Conservation (phyloP, 768 basidiomycete species). For the Suillus variegatus region DNA sequence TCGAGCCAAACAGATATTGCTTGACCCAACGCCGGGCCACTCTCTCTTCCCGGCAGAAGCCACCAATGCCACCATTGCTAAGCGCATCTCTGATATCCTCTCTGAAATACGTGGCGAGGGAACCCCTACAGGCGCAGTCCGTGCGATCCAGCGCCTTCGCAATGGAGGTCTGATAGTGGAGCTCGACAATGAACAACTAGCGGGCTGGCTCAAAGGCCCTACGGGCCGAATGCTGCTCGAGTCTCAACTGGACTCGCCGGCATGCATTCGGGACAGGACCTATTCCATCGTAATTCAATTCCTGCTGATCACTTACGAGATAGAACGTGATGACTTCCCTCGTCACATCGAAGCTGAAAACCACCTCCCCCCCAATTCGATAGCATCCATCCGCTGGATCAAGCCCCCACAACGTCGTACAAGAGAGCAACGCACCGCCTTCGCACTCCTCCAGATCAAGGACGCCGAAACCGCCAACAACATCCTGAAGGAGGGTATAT, state of each 20-base stretch:
- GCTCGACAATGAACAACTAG: too few species aligned
- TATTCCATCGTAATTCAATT: constrained; percentile 20
- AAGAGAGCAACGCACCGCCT: constrained; percentile 21
- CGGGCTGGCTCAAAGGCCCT: too few species aligned
- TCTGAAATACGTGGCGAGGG: fast-evolving
- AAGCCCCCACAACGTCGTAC: constrained; percentile 19
- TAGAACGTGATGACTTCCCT: not conserved
- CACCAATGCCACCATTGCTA: not conserved
- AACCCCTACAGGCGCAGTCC: not conserved
- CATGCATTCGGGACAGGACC: not conserved
- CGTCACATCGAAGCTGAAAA: constrained; percentile 20
- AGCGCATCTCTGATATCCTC: not conserved
- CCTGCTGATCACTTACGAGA: constrained; percentile 22
- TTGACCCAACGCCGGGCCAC: not conserved
- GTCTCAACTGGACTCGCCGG: not conserved
- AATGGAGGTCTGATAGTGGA: too few species aligned
- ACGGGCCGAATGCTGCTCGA: too few species aligned
- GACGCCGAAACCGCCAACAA: constrained; percentile 23
- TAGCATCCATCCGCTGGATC: constrained; percentile 25
- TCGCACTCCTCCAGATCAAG: constrained; percentile 24
- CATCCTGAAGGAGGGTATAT: constrained; percentile 20
- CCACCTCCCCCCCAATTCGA: not conserved
- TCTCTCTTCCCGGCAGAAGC: not conserved
- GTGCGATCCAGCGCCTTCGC: not conserved
- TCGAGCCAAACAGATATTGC: not conserved